Evolutionary conservation across 2,329 filamentous ascomycete genomes (phyloP).

Genomic region (Lomentospora prolificans): DNA sequence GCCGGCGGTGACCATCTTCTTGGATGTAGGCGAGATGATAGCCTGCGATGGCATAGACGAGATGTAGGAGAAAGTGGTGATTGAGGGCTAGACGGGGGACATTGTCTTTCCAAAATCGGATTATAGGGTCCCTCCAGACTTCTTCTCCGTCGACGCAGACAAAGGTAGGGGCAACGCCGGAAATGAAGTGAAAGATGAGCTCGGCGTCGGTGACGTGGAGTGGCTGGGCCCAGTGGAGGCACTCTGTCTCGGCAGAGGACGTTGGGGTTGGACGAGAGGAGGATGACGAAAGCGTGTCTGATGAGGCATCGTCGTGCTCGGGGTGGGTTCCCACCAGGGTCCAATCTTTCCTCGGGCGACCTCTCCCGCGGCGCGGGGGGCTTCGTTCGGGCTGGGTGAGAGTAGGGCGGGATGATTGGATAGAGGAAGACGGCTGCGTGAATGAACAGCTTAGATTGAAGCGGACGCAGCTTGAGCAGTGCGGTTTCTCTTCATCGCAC

Average conservation of each 20-base stretch:
- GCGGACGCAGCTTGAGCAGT: conserved; percentile 21
- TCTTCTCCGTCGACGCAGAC: conserved; percentile 11
- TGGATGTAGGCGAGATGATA: conserved; percentile 17
- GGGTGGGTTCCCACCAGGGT: conserved; percentile 15
- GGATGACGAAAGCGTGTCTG: background rate
- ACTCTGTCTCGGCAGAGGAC: conserved; percentile 6
- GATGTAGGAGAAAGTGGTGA: conserved; percentile 20
- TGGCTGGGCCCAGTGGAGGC: conserved; percentile 9
- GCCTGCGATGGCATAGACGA: conserved; percentile 18
- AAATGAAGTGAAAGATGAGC: conserved; percentile 20
- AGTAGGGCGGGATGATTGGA: background rate
- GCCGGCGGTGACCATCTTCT: conserved; percentile 8
- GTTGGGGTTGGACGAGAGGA: background rate
- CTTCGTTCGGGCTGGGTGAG: background rate
- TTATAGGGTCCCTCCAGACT: conserved; percentile 11
- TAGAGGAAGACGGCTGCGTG: conserved; percentile 10
- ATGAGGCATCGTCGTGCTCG: background rate
- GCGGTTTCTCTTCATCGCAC: conserved; percentile 23
- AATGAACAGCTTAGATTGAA: conserved; percentile 21
- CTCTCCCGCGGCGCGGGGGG: conserved; percentile 18
- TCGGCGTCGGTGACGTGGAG: conserved; percentile 20
- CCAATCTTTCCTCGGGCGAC: conserved; percentile 22
- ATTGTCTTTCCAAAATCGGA: conserved; percentile 19
- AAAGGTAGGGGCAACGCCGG: conserved; percentile 16
- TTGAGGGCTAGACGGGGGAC: conserved; percentile 19